These are phyloP conservation scores for Sporisorium graminicola DNA, from an alignment of 1,284 basidiomycete genomes.

Conservation along the genomic window DNA sequence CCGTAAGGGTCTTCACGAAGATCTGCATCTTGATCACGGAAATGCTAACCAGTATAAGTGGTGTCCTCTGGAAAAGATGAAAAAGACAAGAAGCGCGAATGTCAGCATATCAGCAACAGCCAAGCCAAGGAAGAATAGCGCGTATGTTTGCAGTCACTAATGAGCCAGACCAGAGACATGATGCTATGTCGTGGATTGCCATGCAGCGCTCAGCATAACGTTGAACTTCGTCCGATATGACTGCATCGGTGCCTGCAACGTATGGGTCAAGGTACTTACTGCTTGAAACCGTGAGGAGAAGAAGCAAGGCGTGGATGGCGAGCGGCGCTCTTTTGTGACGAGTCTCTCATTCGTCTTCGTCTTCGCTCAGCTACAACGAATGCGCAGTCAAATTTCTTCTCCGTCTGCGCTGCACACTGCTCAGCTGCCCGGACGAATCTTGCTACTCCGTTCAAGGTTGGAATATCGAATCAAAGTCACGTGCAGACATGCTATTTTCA, in stretches of 20 bases:
- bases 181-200: not conserved
- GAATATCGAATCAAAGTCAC: constrained; percentile 41
- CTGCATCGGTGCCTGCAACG: constrained; percentile 4
- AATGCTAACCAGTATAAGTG: constrained; percentile 65
- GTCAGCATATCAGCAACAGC: not conserved
- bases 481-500: constrained; percentile 2
- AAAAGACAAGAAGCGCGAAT: not conserved
- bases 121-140: not conserved
- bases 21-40: constrained; percentile 63
- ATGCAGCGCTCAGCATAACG: not conserved
- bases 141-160: not conserved
- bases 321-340: constrained; percentile 2
- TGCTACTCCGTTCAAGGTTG: not conserved
- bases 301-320: constrained; percentile 17
- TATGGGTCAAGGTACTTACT: constrained; percentile 40
- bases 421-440: not conserved
- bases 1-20: constrained; percentile 69
- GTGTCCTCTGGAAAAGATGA: constrained; percentile 45
- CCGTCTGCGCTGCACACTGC: constrained; percentile 4
- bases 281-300: constrained; percentile 41
- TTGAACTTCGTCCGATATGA: not conserved
- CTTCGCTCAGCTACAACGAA: not conserved
- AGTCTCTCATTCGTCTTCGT: not conserved
- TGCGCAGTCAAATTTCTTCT: constrained; percentile 36
- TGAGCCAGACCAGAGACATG: not conserved